Base-by-base conservation (phyloP, 2,329 filamentous ascomycete genomes). In the Pseudocercospora vitis region DNA sequence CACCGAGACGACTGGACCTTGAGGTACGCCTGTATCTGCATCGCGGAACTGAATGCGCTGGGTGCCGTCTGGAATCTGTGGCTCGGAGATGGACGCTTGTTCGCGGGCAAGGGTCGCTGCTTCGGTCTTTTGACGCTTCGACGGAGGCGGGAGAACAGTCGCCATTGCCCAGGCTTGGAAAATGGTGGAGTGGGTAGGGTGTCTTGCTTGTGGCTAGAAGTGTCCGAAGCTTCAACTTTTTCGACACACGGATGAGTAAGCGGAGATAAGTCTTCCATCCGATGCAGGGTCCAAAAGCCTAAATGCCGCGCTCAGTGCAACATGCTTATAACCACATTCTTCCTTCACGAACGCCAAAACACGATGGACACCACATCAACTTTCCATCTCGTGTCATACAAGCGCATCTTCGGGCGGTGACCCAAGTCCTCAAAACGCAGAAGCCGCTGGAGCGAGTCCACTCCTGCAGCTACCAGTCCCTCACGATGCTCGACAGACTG, bases 61-160 rank as follows among this genome's bases (percentile, higher is more conserved):
- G 56, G 85, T 90, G 61, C 90, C 91, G 28, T 84, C 82, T 0
- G 87, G 81, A 46, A 87, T 81, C 18, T 71, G 71, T 39, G 47
- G 84, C 77, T 35, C 81, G 76, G 53, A 52, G 48, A 92, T 81
- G 74, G 91, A 85, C 68, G 94, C 86, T 68, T 95, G 90, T 42
- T 83, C 76, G 60, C 84, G 80, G 6, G 87, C 82, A 65, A 83
- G 84, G 63, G 89, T 88, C 33, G 87, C 79, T 18, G 81, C 81
- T 63, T 89, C 89, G 46, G 87, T 83, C 72, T 86, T 88, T 69
- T 96, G 91, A 58, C 91, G 84, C 74, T 96, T 97, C 48, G 86
- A 91, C 3, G 89, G 89, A 42, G 89, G 90, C n/a, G 90, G 90
- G 4, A 86, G 71, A 44, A 91, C 74, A 4, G 90, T 95, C 63